Percentiles rank a stretch among this genome's conserved stretches.
Evolutionary conservation across 306 rosid species (phyloP).

Genomic region (Inga leiocalycina): DNA sequence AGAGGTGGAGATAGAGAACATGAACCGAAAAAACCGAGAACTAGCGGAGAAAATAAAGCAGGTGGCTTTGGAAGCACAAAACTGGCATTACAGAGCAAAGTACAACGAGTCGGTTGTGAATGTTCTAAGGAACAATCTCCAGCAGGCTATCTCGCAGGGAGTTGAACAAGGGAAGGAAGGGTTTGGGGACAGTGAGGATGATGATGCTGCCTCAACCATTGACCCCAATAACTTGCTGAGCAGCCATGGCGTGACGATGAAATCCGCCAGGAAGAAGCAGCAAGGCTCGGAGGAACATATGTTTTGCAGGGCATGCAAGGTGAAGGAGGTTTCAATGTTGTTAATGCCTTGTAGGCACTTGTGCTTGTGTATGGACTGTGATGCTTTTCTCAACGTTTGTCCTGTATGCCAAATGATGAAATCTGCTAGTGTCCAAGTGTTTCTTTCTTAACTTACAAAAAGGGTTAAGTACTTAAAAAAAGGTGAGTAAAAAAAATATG

Average conservation of each 20-base stretch:
- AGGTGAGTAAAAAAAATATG: no score
- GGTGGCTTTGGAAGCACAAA: conserved; percentile 78
- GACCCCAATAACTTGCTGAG: conserved; percentile 64
- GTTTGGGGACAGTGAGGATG: conserved; percentile 89
- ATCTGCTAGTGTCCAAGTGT: conserved; percentile 72
- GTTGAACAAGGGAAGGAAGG: conserved; percentile 92
- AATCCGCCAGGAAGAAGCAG: conserved; percentile 43
- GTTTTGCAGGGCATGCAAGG: conserved; percentile 72
- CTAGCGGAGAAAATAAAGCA: conserved; percentile 82
- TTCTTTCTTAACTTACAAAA: conserved; percentile 57
- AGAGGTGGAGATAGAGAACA: conserved; percentile 74
- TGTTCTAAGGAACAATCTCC: conserved; percentile 71
- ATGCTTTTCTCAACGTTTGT: conserved; percentile 64
- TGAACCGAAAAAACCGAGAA: conserved; percentile 73
- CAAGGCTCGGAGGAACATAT: conserved; percentile 53
- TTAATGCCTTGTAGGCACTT: conserved; percentile 94
- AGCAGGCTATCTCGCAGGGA: conserved; percentile 86
- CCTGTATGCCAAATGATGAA: conserved; percentile 80
- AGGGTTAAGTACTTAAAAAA: conserved; percentile 17
- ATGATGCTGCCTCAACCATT: conserved; percentile 69
- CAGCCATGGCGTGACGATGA: conserved; percentile 38
- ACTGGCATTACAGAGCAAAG: conserved; percentile 83
- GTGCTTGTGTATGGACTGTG: conserved; percentile 89
- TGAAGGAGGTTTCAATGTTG: conserved; percentile 78
- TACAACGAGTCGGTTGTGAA: conserved; percentile 90